These are phyloP conservation scores for Kluyveromyces sp. DNA, from an alignment of 1,139 yeast genomes.

Conservation along the genomic window DNA sequence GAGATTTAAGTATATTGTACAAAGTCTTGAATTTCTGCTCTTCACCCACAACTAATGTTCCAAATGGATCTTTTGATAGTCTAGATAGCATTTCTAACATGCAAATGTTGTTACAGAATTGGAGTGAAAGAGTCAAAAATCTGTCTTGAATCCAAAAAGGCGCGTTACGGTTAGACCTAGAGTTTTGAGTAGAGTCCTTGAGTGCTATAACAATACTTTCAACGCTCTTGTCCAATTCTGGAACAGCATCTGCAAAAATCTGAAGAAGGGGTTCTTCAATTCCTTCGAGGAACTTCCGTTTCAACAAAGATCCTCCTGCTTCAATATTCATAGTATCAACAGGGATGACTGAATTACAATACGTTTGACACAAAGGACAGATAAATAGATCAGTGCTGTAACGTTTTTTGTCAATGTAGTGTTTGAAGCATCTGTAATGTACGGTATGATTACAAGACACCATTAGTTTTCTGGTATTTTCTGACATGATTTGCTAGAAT, in stretches of 20 bases:
- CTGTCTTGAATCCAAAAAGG: constrained; percentile 1
- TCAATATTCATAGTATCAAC: constrained; percentile 11
- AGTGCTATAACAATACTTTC: not conserved
- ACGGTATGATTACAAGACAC: constrained; percentile 66
- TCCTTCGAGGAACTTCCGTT: not conserved
- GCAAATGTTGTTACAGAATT: constrained; percentile 39
- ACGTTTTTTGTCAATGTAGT: constrained; percentile 31
- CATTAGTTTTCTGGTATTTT: constrained; percentile 34
- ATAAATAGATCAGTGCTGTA: constrained; percentile 30
- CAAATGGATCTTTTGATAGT: constrained; percentile 33
- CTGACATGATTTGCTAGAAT: constrained; percentile 19
- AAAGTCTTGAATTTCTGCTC: constrained; percentile 31
- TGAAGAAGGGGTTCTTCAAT: not conserved
- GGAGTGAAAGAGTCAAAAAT: not conserved
- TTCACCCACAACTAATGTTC: constrained; percentile 32
- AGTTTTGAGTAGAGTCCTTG: not conserved
- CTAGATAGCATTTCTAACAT: constrained; percentile 51
- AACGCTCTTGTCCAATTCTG: not conserved
- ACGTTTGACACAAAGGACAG: constrained; percentile 62
- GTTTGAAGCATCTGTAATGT: constrained; percentile 49
- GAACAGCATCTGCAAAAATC: not conserved
- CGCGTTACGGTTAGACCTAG: not conserved
- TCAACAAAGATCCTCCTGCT: not conserved
- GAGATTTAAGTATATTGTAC: constrained; percentile 32
- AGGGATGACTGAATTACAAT: constrained; percentile 36